These are phyloP conservation scores for Przewalskia tangutica DNA, from an alignment of 257 asterid species.

Conservation along the genomic window DNA sequence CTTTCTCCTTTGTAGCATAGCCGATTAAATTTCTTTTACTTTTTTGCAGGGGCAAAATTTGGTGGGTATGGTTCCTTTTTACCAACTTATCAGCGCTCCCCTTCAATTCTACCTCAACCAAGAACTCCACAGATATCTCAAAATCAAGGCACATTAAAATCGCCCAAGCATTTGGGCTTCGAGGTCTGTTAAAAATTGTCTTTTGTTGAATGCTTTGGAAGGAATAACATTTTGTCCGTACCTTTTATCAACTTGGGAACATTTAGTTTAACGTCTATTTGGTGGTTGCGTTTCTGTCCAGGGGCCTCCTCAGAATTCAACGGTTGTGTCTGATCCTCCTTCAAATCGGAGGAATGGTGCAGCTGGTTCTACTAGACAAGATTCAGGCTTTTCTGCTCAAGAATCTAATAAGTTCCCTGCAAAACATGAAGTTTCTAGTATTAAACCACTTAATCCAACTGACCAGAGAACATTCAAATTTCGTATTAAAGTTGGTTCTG, in stretches of 20 bases:
- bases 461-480: conserved; percentile 52
- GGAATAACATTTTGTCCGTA: conserved; percentile 7
- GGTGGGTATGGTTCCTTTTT: conserved; percentile 95
- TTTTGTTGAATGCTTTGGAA: conserved; percentile 12
- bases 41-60: conserved; percentile 62
- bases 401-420: conserved; percentile 31
- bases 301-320: conserved; percentile 37
- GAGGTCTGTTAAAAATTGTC: conserved; percentile 38
- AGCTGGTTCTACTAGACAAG: conserved; percentile 29
- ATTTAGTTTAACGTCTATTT: conserved; percentile 17
- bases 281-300: conserved; percentile 31
- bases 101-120: conserved; percentile 49
- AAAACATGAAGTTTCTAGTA: conserved; percentile 31
- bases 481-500: conserved; percentile 70
- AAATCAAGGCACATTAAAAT: conserved; percentile 30
- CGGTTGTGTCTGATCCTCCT: conserved; percentile 20
- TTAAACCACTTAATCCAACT: conserved; percentile 26
- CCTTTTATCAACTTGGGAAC: conserved; percentile 3
- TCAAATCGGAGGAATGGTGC: conserved; percentile 28
- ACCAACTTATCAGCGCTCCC: conserved; percentile 69
- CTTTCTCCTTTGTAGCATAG: conserved; percentile 8
- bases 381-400: conserved; percentile 25
- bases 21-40: conserved; percentile 12
- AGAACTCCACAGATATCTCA: conserved; percentile 53
- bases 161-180: conserved; percentile 26